These are phyloP conservation scores for Cupressus sempervirens DNA, from an alignment of 75 land plant species.

Conservation along the genomic window DNA sequence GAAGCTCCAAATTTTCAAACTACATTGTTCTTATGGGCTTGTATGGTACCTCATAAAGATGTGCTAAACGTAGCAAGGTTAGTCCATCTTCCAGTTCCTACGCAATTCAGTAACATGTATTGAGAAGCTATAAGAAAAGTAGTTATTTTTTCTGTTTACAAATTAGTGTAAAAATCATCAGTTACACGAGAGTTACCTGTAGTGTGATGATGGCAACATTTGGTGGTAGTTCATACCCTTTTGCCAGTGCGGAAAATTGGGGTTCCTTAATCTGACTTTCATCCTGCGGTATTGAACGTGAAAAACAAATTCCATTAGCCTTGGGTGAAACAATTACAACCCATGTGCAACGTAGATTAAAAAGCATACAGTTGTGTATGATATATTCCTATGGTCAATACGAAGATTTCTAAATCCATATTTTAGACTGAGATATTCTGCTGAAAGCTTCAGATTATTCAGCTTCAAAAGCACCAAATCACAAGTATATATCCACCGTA, in stretches of 20 bases:
- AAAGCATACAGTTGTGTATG: neutral
- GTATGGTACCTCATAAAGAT: conserved; percentile 11
- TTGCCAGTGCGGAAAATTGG: conserved; percentile 22
- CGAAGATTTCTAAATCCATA: neutral
- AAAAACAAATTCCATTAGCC: neutral
- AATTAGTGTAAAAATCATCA: conserved; percentile 3
- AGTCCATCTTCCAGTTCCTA: conserved; percentile 3
- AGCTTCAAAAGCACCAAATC: neutral
- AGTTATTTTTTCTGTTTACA: neutral
- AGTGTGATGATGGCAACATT: conserved; percentile 52
- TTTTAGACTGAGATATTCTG: neutral
- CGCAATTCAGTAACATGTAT: neutral
- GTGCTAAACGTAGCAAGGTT: conserved; percentile 8
- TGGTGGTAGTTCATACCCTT: conserved; percentile 44
- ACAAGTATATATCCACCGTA: neutral
- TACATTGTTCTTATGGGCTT: neutral
- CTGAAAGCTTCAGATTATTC: neutral
- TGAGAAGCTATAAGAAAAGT: neutral
- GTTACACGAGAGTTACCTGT: conserved; percentile 21
- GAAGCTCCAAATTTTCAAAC: neutral
- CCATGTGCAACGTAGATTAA: neutral
- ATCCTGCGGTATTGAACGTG: conserved; percentile 24
- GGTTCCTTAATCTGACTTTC: conserved; percentile 14
- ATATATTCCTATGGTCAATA: neutral
- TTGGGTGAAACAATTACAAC: neutral